These are phyloP conservation scores for Hypsizygus marmoreus DNA, from an alignment of 768 basidiomycete genomes.

Conservation along the genomic window DNA sequence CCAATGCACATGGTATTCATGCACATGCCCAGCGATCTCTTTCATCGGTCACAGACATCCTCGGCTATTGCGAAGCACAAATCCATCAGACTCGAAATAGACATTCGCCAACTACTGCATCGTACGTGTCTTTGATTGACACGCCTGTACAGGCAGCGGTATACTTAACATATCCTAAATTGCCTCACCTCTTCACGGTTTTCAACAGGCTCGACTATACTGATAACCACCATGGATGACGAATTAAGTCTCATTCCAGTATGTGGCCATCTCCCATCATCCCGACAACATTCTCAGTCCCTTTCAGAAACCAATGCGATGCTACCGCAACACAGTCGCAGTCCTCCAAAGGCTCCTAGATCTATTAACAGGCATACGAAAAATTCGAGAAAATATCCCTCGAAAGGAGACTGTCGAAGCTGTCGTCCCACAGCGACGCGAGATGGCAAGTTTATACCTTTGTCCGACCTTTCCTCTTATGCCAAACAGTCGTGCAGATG, in stretches of 20 bases:
- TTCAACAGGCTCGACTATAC: slow-evolving; percentile 27
- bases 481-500: slow-evolving; percentile 19
- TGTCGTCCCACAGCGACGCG: slow-evolving; percentile 40
- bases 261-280: slow-evolving; percentile 14
- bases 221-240: slow-evolving; percentile 44
- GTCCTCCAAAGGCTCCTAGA: slow-evolving; percentile 44
- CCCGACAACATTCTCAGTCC: neutral
- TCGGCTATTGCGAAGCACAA: slow-evolving; percentile 33
- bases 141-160: no score
- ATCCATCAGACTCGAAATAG: slow-evolving; percentile 40
- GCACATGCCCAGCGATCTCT: slow-evolving; percentile 32
- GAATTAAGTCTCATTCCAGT: slow-evolving; percentile 52
- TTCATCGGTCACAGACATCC: slow-evolving; percentile 25
- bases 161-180: no score
- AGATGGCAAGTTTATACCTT: slow-evolving; percentile 27
- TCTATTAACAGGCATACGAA: slow-evolving; percentile 45
- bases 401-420: slow-evolving; percentile 42
- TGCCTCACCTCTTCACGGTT: neutral
- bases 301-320: slow-evolving; percentile 46
- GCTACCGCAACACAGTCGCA: slow-evolving; percentile 38
- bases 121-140: slow-evolving; percentile 24
- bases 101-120: slow-evolving; percentile 41
- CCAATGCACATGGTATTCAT: neutral
- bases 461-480: neutral
- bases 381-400: slow-evolving; percentile 48